Base-by-base conservation (phyloP, 2,329 filamentous ascomycete species). In the Arthrocladium fulminans region DNA sequence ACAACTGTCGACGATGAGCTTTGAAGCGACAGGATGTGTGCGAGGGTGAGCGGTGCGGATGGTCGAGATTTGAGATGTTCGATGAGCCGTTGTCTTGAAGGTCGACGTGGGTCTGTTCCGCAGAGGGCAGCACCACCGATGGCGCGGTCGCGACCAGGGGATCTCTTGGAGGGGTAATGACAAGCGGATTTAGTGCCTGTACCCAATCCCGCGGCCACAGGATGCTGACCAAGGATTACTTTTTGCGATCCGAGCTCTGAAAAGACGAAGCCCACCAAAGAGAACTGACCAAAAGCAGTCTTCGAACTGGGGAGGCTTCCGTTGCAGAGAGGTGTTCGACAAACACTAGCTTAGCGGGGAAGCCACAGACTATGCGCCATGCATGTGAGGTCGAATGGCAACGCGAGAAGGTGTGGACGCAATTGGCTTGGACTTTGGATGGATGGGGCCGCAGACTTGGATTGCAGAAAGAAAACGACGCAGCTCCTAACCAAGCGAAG, bases 371-470 rank as follows among this genome's bases (percentile, higher is more conserved):
- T 25, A n/a, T 42, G 39, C 19, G 27, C 8, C 19, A 24, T 5
- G 15, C 27, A 23, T 23, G 15, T 24, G 22, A 29, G 24, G 20
- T 12, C 15, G 10, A 35, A 19, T 22, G 17, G 42, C 17, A 30
- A 45, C 17, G 42, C 42, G 42, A 45, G 27, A 13, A 27, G 20
- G 15, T 3, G 39, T 25, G 39, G 39, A 45, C 35, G 42, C 19
- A 35, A 24, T 6, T 23, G 15, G 42, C 25, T 30, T 24, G 29
- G 22, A 35, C 30, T 45, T n/a, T 30, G 17, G 37, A 30, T 9
- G 24, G 42, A 29, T 22, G 22, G 13, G 42, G 42, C 29, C 24
- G 30, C 19, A 35, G 42, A 34, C n/a, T 35, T 30, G 20, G 8
- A 45, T 13, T 12, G 20, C 19, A 24, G 27, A 34, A n/a, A n/a